phyloP scores from a whole-genome alignment of 306 rosid genomes.

The Gillenia trifoliata region DNA sequence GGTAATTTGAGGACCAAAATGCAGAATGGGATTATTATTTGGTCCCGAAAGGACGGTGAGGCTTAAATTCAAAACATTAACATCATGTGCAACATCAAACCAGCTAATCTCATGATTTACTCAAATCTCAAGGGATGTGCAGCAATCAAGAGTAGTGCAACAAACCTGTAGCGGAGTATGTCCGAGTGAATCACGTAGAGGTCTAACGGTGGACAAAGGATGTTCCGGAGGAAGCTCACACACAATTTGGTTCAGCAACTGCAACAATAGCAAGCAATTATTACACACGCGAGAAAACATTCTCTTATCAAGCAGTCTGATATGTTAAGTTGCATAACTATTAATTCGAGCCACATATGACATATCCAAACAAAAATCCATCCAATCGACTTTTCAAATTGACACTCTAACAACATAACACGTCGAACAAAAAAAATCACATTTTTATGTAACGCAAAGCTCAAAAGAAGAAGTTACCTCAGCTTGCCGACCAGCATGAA shows the following conservation, averaged over 20 bases:
- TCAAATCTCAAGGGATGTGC: neutral
- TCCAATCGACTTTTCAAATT: neutral
- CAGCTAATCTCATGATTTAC: neutral
- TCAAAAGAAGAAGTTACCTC: slow-evolving; percentile 51
- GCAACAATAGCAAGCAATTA: slow-evolving; percentile 27
- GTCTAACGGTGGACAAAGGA: slow-evolving; percentile 66
- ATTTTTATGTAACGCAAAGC: neutral
- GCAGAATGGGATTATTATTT: neutral
- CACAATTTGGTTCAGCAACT: slow-evolving; percentile 95
- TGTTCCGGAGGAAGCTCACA: slow-evolving; percentile 91
- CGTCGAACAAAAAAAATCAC: neutral
- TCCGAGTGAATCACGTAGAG: slow-evolving; percentile 91
- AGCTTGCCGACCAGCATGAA: slow-evolving; percentile 95
- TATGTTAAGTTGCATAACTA: neutral
- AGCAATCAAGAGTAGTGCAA: slow-evolving; percentile 14
- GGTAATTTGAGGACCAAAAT: neutral
- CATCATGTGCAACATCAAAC: neutral
- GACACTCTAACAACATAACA: neutral
- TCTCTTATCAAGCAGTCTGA: neutral
- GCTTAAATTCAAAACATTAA: neutral
- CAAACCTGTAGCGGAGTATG: slow-evolving; percentile 93
- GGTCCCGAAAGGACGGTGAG: neutral
- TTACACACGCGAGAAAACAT: neutral
- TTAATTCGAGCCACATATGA: neutral
- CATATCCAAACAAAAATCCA: neutral